Conservation (phyloP, 805 yeast species). For the Nakazawaea siamensis region DNA sequence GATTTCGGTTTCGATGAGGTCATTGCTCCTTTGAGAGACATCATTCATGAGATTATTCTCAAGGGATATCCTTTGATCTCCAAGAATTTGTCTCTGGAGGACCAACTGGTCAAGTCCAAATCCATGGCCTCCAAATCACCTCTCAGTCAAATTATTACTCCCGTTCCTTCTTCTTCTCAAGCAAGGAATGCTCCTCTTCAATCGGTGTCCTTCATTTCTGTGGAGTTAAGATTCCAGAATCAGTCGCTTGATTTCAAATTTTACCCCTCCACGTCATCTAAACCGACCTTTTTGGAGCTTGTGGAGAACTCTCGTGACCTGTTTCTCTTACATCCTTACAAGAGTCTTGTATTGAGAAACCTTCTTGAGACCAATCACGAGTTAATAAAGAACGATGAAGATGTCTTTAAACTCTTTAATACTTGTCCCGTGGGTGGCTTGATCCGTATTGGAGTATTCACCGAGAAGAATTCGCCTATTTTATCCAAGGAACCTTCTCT, state of each 20-base stretch:
- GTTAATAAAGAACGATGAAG: conserved; percentile 5
- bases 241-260: conserved; percentile 54
- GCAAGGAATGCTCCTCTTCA: not conserved
- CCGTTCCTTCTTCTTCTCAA: not conserved
- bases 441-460: conserved; percentile 4
- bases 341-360: conserved; percentile 9
- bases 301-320: conserved; percentile 69
- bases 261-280: conserved; percentile 56
- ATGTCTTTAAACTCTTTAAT: conserved; percentile 3
- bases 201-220: conserved; percentile 19
- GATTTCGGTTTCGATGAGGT: conserved; percentile 76
- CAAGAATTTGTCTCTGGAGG: conserved; percentile 18
- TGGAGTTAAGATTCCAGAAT: conserved; percentile 41
- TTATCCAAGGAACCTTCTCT: too few species aligned
- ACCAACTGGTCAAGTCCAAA: not conserved
- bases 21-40: conserved; percentile 58
- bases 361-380: not conserved
- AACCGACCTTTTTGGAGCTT: conserved; percentile 77
- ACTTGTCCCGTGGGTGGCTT: not conserved
- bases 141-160: not conserved
- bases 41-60: conserved; percentile 51
- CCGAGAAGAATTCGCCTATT: too few species aligned
- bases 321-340: conserved; percentile 41
- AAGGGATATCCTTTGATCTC: conserved; percentile 59
- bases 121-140: not conserved